These are phyloP conservation scores for Begonia fuchsioides DNA, from an alignment of 306 rosid species.

Conservation along the genomic window DNA sequence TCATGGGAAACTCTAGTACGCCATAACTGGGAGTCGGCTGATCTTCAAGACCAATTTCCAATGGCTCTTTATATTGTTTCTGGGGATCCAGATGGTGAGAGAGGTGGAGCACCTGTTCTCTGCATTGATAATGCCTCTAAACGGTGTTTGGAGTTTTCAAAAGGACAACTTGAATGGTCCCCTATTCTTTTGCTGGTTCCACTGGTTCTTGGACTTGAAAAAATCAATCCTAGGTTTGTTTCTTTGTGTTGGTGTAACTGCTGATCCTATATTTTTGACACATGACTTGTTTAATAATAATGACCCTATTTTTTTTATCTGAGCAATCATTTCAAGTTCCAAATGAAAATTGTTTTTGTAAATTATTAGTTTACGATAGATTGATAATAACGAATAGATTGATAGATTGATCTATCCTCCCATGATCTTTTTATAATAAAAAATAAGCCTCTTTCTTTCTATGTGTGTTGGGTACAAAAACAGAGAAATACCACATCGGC, in stretches of 20 bases:
- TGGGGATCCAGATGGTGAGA: slow-evolving; percentile 96
- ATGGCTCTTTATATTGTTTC: slow-evolving; percentile 90
- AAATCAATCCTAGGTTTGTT: slow-evolving; percentile 72
- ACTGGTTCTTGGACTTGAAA: slow-evolving; percentile 97
- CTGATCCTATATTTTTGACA: no score
- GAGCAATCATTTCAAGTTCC: no score
- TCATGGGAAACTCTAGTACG: slow-evolving; percentile 82
- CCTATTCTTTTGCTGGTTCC: slow-evolving; percentile 93
- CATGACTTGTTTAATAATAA: no score
- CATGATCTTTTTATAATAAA: no score
- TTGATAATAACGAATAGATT: no score
- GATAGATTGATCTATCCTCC: no score
- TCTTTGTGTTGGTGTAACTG: neutral
- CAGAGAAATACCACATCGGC: no score
- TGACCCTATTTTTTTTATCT: no score
- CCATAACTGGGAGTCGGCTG: slow-evolving; percentile 26
- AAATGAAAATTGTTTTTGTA: no score
- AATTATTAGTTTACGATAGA: slow-evolving; percentile 1
- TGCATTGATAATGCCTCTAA: slow-evolving; percentile 70
- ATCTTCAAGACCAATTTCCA: slow-evolving; percentile 52
- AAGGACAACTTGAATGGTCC: slow-evolving; percentile 48
- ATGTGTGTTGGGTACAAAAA: no score
- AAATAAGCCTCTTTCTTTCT: no score
- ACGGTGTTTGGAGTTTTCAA: slow-evolving; percentile 55
- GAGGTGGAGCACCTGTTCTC: slow-evolving; percentile 97